phyloP scores from a whole-genome alignment of 768 basidiomycete genomes.

The Rhizopogon roseolus region DNA sequence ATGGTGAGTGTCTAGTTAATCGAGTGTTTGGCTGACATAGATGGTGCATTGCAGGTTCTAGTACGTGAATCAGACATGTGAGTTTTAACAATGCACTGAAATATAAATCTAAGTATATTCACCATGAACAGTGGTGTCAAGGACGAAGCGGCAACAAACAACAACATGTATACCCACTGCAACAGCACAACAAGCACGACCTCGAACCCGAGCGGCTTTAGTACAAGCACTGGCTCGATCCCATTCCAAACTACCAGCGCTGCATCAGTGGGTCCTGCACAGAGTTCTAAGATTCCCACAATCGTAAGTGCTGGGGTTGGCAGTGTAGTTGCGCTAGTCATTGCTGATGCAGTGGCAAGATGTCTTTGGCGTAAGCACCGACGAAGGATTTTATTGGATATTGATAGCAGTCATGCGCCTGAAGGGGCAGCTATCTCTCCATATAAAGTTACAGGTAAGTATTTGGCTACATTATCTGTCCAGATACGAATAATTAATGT shows the following conservation, averaged over 20 bases:
- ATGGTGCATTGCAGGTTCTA: constrained; percentile 6
- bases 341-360: neutral
- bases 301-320: constrained; percentile 3
- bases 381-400: neutral
- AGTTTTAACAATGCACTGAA: neutral
- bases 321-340: neutral
- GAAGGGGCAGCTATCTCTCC: neutral
- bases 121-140: constrained; percentile 12
- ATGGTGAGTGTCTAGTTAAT: constrained; percentile 9
- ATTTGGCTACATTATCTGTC: neutral
- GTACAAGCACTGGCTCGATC: neutral
- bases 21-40: neutral
- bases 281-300: neutral
- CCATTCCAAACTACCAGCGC: neutral
- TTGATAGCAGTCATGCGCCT: neutral
- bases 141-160: constrained; percentile 14
- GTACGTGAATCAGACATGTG: constrained; percentile 3
- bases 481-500: neutral
- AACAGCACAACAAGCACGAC: constrained; percentile 3
- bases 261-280: neutral
- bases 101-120: constrained; percentile 10
- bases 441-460: neutral
- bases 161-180: constrained; percentile 27
- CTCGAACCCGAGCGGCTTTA: neutral
- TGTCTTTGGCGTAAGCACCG: neutral